Percentiles rank a stretch among this genome's conserved stretches.
phyloP scores from a whole-genome alignment of 2,329 filamentous ascomycete species.

The Helicocarpus griseus region DNA sequence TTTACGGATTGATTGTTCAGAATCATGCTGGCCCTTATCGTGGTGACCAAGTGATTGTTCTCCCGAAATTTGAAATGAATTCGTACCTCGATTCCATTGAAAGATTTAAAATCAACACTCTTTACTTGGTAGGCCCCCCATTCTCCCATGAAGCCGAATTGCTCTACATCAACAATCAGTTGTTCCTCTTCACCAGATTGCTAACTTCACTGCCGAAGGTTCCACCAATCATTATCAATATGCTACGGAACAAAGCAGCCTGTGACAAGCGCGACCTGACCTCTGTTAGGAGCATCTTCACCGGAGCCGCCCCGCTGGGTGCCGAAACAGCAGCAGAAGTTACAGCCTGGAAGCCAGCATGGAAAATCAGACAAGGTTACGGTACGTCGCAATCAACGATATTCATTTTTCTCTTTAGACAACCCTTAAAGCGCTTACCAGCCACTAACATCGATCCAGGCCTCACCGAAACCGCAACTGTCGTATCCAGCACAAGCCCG shows the following conservation, averaged over 20 bases:
- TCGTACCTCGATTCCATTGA: slow-evolving; percentile 55
- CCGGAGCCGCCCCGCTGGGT: slow-evolving; percentile 69
- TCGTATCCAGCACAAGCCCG: slow-evolving; percentile 48
- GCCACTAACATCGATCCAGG: slow-evolving; percentile 34
- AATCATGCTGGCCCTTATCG: slow-evolving; percentile 56
- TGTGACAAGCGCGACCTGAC: slow-evolving; percentile 62
- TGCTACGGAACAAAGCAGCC: slow-evolving; percentile 55
- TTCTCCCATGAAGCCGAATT: background rate
- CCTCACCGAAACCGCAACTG: slow-evolving; percentile 67
- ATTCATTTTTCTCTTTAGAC: background rate
- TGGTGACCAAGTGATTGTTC: slow-evolving; percentile 62
- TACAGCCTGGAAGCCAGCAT: slow-evolving; percentile 51
- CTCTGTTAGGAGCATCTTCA: slow-evolving; percentile 56
- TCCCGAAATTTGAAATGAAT: slow-evolving; percentile 65
- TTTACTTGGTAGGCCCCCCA: slow-evolving; percentile 52
- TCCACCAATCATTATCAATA: slow-evolving; percentile 70
- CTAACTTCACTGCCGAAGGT: slow-evolving; percentile 38
- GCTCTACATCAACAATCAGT: background rate
- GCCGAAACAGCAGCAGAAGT: slow-evolving; percentile 61
- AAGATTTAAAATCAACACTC: slow-evolving; percentile 55
- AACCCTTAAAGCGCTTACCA: background rate
- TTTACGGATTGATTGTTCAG: slow-evolving; percentile 67
- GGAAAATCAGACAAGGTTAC: slow-evolving; percentile 62
- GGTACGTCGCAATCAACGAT: slow-evolving; percentile 33
- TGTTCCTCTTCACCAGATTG: background rate